These are phyloP conservation scores for Tulasnella sp. DNA, from an alignment of 768 basidiomycete genomes.

Conservation along the genomic window DNA sequence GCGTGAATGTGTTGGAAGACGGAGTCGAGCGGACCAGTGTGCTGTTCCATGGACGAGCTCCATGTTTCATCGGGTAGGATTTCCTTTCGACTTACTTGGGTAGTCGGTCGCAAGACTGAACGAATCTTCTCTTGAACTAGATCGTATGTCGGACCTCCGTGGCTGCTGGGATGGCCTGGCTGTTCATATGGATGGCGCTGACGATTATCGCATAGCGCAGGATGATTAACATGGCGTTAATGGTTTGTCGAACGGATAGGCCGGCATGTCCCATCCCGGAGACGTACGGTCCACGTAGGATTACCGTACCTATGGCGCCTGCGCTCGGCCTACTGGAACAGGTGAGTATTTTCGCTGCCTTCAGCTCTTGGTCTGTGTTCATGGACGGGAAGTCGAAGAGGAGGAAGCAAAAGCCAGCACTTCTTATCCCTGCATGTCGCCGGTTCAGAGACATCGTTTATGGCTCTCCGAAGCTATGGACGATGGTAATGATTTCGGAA, in stretches of 20 bases:
- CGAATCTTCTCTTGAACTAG: conserved; percentile 15
- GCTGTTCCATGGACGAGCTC: conserved; percentile 91
- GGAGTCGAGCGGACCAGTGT: conserved; percentile 94
- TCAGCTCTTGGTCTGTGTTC: too few species aligned
- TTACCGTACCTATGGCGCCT: conserved; percentile 92
- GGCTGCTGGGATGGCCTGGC: too few species aligned
- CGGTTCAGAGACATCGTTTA: not conserved
- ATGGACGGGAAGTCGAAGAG: too few species aligned
- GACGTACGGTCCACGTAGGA: conserved; percentile 68
- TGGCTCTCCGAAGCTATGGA: not conserved
- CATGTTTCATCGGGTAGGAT: conserved; percentile 90
- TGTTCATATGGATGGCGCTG: conserved; percentile 12
- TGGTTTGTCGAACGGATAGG: conserved; percentile 66
- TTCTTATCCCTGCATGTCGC: not conserved
- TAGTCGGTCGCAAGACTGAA: too few species aligned
- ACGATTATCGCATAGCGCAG: conserved; percentile 59
- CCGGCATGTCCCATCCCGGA: conserved; percentile 69
- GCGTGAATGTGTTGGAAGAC: conserved; percentile 61
- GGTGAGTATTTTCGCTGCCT: conserved; percentile 20
- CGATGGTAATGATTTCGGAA: not conserved
- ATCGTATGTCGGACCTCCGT: too few species aligned
- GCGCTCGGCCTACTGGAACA: conserved; percentile 83
- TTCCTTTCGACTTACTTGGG: too few species aligned
- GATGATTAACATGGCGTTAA: conserved; percentile 86
- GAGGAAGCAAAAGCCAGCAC: too few species aligned